These are phyloP conservation scores for Vanrija humicola DNA, from an alignment of 1,284 basidiomycete genomes.

Conservation along the genomic window DNA sequence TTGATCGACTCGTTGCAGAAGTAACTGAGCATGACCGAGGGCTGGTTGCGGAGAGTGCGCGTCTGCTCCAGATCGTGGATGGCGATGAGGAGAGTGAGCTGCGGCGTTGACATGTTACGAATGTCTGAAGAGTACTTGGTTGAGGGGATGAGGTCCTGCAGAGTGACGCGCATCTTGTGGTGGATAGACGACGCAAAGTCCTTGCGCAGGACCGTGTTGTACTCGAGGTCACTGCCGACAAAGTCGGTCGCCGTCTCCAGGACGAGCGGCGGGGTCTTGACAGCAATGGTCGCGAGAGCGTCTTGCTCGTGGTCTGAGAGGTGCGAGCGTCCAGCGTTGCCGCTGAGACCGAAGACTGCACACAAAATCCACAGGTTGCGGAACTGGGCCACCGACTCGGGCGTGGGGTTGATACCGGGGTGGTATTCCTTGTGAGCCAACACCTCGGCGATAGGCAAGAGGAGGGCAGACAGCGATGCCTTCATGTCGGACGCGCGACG, in stretches of 20 bases:
- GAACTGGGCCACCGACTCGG: conserved; percentile 75
- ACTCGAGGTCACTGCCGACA: conserved; percentile 84
- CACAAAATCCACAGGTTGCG: conserved; percentile 94
- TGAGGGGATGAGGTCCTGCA: conserved; percentile 64
- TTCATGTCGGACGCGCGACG: conserved; percentile 59
- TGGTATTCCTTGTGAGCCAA: conserved; percentile 72
- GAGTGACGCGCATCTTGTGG: conserved; percentile 60
- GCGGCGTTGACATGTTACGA: conserved; percentile 71
- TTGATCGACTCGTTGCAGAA: conserved; percentile 87
- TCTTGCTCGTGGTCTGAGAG: conserved; percentile 57
- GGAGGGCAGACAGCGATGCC: conserved; percentile 75
- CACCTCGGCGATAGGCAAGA: conserved; percentile 85
- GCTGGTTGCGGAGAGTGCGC: conserved; percentile 72
- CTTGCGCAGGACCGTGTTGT: conserved; percentile 86
- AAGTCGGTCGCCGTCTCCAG: conserved; percentile 79
- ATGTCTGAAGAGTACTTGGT: conserved; percentile 66
- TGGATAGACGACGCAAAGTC: conserved; percentile 74
- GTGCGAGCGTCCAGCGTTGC: conserved; percentile 55
- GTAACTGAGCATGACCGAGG: conserved; percentile 80
- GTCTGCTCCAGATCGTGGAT: conserved; percentile 88
- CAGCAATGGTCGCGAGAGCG: conserved; percentile 74
- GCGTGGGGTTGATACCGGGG: conserved; percentile 58
- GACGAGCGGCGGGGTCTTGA: conserved; percentile 82
- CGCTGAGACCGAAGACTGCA: conserved; percentile 62
- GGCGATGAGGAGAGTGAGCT: conserved; percentile 79